Evolutionary conservation across 257 asterid species (phyloP).

Genomic region (Nicotiana benthamiana): DNA sequence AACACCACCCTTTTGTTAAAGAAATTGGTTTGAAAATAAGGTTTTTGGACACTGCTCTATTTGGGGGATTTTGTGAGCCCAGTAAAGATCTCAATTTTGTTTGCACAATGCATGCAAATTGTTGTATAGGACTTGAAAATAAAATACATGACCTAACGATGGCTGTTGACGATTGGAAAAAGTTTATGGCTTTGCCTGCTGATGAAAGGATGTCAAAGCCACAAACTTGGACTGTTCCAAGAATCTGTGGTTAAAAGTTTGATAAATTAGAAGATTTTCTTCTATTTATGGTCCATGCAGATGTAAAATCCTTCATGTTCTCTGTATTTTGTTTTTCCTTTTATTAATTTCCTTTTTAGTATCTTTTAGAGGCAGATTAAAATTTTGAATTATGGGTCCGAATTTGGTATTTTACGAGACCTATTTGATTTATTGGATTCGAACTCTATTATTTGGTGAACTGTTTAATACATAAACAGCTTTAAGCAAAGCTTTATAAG

Average conservation of each 20-base stretch:
- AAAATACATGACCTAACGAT: slow-evolving; percentile 49
- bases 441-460: too few species aligned
- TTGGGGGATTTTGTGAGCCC: slow-evolving; percentile 60
- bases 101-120: slow-evolving; percentile 63
- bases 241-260: slow-evolving; percentile 21
- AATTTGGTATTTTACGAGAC: too few species aligned
- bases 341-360: neutral
- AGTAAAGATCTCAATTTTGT: slow-evolving; percentile 37
- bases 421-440: too few species aligned
- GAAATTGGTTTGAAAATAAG: slow-evolving; percentile 33
- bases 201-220: slow-evolving; percentile 11
- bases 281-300: neutral
- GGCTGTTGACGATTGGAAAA: slow-evolving; percentile 47
- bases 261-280: neutral
- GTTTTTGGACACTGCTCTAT: slow-evolving; percentile 45
- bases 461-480: too few species aligned
- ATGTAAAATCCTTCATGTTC: neutral
- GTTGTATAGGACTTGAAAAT: slow-evolving; percentile 46
- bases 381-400: too few species aligned
- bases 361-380: too few species aligned
- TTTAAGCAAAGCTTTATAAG: too few species aligned
- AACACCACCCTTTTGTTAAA: slow-evolving; percentile 21
- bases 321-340: too few species aligned
- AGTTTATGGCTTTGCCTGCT: slow-evolving; percentile 14
- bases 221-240: slow-evolving; percentile 43